Base-by-base conservation (phyloP, 2,329 filamentous ascomycete genomes). In the Cladosporium sp. region DNA sequence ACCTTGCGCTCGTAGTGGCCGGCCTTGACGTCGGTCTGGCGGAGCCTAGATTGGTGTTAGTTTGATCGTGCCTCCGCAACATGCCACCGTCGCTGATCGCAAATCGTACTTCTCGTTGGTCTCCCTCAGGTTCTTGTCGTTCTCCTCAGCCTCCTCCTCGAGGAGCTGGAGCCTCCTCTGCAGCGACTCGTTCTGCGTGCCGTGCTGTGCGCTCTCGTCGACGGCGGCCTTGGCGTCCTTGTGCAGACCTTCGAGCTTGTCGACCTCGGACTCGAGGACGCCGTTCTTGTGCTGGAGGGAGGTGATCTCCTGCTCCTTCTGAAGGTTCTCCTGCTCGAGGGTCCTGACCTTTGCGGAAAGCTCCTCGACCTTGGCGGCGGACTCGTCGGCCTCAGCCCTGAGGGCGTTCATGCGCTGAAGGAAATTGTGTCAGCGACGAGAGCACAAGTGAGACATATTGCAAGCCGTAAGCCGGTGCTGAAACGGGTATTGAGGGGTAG, bases 1-100 rank as follows among this genome's bases (percentile, higher is more conserved):
- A 97, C 94, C 84, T 97, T 97, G 80, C 94, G 94, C 83, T 99
- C 94, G 79, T 93, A 97, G 82, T 99, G 93, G 71, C 93, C 94
- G 72, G 93, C 92, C 84, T 97, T 97, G 80, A 97, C 92, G 76
- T 99, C 94, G 80, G 94, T 97, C 82, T 96, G 92, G 76, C 94
- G 92, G 74, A 97, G 90, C 82, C 94, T 99, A 69, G 65, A 59
- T 51, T 28, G 54, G 56, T n/a, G 52, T 55, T 11, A 55, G 40
- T 30, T 19, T 55, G 28, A 14, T 19, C 40, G 20, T 54, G 4
- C 9, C 30, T 19, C 17, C 59, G 49, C 55, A 14, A 6, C 17
- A 28, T 59, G 60, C 19, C 64, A 60, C 30, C 20, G 20, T 15
- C 8, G 7, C 5, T 47, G 25, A 15, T 7, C 17, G 28, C 51